Evolutionary conservation across 1,284 basidiomycete species (phyloP).

Genomic region (Volvariella volvacea): DNA sequence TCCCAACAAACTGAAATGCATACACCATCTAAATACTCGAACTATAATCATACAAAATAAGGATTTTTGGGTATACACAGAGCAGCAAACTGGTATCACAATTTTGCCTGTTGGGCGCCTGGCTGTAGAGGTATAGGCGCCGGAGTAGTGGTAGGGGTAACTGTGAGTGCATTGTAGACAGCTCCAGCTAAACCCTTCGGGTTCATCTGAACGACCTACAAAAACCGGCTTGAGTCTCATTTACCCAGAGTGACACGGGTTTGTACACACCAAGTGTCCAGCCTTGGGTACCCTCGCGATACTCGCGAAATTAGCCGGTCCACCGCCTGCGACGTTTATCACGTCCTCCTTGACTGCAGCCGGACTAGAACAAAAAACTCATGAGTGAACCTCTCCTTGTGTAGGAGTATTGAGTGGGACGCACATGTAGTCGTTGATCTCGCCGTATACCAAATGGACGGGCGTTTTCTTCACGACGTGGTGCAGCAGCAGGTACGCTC

Average conservation of each 20-base stretch:
- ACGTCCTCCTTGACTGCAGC: slow-evolving; percentile 31
- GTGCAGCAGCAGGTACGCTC: slow-evolving; percentile 30
- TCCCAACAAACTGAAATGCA: too few relatives aligned
- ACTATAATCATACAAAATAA: too few relatives aligned
- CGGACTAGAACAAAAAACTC: slow-evolving; percentile 20
- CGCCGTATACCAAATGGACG: slow-evolving; percentile 44
- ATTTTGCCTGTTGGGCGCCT: too few relatives aligned
- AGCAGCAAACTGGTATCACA: too few relatives aligned
- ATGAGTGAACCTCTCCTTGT: neutral
- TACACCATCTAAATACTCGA: too few relatives aligned
- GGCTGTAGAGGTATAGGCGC: too few relatives aligned
- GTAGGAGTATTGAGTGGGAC: slow-evolving; percentile 13
- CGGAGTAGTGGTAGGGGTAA: neutral
- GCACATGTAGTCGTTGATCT: slow-evolving; percentile 38
- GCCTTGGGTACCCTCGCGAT: slow-evolving; percentile 25
- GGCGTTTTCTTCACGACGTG: slow-evolving; percentile 30
- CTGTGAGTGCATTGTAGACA: slow-evolving; percentile 15
- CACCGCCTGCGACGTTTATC: slow-evolving; percentile 27
- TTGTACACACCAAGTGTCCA: slow-evolving; percentile 29
- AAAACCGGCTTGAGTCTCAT: slow-evolving; percentile 7
- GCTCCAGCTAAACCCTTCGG: slow-evolving; percentile 24
- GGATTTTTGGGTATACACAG: too few relatives aligned
- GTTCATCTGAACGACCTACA: slow-evolving; percentile 24
- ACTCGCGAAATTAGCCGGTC: slow-evolving; percentile 32
- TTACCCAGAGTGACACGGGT: slow-evolving; percentile 9